A percentile compares a stretch with the other conserved stretches of the same genome.
phyloP scores from a whole-genome alignment of 169 alveolate species.

The Eimeria maxima region DNA sequence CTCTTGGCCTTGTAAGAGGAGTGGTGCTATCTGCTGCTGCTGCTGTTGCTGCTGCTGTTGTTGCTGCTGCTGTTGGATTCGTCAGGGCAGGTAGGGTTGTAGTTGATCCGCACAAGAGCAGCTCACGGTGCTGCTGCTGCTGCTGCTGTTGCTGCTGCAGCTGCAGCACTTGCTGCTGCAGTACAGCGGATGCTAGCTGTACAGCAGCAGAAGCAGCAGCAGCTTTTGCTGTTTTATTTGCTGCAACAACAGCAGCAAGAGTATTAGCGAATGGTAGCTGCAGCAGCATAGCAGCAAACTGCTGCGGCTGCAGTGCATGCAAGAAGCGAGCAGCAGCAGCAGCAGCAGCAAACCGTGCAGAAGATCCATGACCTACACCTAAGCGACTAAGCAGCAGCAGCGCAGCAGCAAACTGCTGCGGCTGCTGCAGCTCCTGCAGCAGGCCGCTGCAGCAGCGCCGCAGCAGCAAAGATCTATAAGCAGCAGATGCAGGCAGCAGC shows the following conservation, averaged over 20 bases:
- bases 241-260: slow-evolving; percentile 30
- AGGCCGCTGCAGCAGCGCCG: slow-evolving; percentile 75
- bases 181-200: not conserved
- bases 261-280: slow-evolving; percentile 45
- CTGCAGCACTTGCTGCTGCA: slow-evolving; percentile 56
- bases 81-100: not conserved
- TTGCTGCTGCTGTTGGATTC: not conserved
- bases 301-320: slow-evolving; percentile 66
- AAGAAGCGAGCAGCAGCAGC: slow-evolving; percentile 63
- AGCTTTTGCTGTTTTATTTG: not conserved
- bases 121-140: slow-evolving; percentile 28
- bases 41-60: not conserved
- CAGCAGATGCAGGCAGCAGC: slow-evolving; percentile 42
- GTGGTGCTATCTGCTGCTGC: not conserved
- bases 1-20: not conserved
- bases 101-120: slow-evolving; percentile 12
- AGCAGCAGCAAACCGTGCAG: slow-evolving; percentile 75
- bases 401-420: slow-evolving; percentile 41
- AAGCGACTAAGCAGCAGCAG: slow-evolving; percentile 65
- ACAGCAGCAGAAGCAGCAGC: not conserved
- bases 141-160: slow-evolving; percentile 59
- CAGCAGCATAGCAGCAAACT: slow-evolving; percentile 53
- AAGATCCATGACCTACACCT: slow-evolving; percentile 75
- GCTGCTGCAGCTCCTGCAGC: slow-evolving; percentile 72
- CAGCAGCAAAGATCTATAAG: not conserved